Conservation (phyloP, 2,329 filamentous ascomycete species). For the Ophiostoma populinum region DNA sequence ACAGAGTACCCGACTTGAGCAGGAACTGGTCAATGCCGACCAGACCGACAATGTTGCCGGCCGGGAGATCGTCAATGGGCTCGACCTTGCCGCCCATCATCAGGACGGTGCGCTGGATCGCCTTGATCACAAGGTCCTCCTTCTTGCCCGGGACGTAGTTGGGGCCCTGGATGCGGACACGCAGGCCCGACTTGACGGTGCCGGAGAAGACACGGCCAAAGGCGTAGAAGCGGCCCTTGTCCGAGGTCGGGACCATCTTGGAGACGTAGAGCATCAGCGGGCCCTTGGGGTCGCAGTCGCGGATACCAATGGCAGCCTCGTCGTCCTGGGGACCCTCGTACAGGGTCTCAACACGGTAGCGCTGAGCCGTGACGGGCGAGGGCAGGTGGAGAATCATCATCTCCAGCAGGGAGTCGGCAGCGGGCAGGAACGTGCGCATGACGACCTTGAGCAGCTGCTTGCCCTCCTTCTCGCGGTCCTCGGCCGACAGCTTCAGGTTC, state of each 20-base stretch:
- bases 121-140: constrained; percentile 98
- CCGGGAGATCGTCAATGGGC: constrained; percentile 93
- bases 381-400: constrained; percentile 99
- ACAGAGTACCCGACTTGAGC: constrained; percentile 99
- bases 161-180: constrained; percentile 99
- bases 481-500: constrained; percentile 69
- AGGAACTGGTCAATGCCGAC: constrained; percentile 99
- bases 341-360: constrained; percentile 93
- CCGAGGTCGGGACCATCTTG: constrained; percentile 99
- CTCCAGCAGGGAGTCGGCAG: constrained; percentile 93
- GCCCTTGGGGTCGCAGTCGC: constrained; percentile 93
- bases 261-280: constrained; percentile 99
- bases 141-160: constrained; percentile 98
- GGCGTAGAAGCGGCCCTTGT: constrained; percentile 99
- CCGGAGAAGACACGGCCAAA: constrained; percentile 99
- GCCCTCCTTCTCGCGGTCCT: constrained; percentile 89
- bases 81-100: constrained; percentile 99
- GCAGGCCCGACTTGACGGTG: constrained; percentile 93
- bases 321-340: constrained; percentile 97
- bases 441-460: constrained; percentile 90
- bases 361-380: constrained; percentile 88
- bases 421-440: constrained; percentile 98
- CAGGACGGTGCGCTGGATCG: constrained; percentile 97
- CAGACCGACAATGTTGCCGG: constrained; percentile 98
- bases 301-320: constrained; percentile 86